Evolutionary conservation across 352 stramenopile genomes (phyloP).

Genomic region (Phytophthora citrophthora): DNA sequence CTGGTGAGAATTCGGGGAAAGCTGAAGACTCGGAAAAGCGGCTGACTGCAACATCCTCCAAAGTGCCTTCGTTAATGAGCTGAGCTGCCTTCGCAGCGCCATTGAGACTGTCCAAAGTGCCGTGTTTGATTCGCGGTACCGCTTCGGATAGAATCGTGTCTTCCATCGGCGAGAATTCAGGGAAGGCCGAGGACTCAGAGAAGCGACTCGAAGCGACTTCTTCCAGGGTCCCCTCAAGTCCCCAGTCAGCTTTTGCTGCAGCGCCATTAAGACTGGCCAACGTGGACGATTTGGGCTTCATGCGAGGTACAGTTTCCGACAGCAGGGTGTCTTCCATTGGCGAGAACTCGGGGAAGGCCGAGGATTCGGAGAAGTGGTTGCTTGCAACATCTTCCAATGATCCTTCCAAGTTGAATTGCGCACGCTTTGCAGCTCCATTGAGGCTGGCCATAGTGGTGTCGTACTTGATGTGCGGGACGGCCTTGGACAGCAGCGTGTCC

Average conservation of each 20-base stretch:
- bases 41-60: no score
- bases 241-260: not conserved
- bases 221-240: conserved; percentile 36
- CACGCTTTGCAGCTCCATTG: conserved; percentile 17
- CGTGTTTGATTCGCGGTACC: conserved; percentile 17
- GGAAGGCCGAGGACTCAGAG: conserved; percentile 67
- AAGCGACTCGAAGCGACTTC: conserved; percentile 55
- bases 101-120: conserved; percentile 20
- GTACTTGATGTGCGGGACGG: conserved; percentile 25
- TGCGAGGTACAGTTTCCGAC: conserved; percentile 33
- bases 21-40: no score
- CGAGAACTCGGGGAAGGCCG: conserved; percentile 66
- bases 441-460: conserved; percentile 5
- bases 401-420: conserved; percentile 37
- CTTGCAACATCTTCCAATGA: conserved; percentile 57
- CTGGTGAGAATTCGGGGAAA: no score
- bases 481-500: conserved; percentile 51
- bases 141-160: conserved; percentile 43
- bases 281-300: not conserved
- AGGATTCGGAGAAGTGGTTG: conserved; percentile 63
- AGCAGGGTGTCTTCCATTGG: conserved; percentile 60
- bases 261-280: conserved; percentile 21
- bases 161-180: conserved; percentile 61
- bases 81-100: conserved; percentile 26
- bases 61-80: no score